Conservation (phyloP, 495 filamentous ascomycete species). For the Podospora anserina region DNA sequence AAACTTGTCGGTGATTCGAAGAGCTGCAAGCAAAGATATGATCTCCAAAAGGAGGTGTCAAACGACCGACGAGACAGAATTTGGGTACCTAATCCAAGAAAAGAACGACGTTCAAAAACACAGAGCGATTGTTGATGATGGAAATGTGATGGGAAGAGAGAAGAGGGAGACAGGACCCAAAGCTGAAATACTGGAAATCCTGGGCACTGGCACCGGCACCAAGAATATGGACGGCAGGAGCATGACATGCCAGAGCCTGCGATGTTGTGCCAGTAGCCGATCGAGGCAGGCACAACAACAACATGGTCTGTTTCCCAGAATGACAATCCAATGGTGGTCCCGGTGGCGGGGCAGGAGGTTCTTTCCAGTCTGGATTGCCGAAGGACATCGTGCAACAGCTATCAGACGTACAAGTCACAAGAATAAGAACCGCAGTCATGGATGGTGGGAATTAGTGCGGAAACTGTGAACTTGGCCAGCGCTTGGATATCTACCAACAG, state of each 20-base stretch:
- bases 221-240: not conserved
- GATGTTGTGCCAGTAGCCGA: not conserved
- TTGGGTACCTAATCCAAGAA: conserved; percentile 31
- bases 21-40: conserved; percentile 28
- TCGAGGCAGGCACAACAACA: not conserved
- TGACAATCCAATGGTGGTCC: not conserved
- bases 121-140: conserved; percentile 19
- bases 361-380: not conserved
- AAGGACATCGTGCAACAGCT: not conserved
- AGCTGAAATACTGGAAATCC: not conserved
- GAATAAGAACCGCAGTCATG: not conserved
- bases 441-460: not conserved
- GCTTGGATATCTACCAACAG: not conserved
- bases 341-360: not conserved
- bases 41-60: conserved; percentile 29
- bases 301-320: not conserved
- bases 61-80: conserved; percentile 25
- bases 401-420: not conserved
- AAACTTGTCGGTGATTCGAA: not conserved
- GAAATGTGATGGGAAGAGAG: conserved; percentile 14
- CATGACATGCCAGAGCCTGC: not conserved
- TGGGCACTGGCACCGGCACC: not conserved
- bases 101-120: conserved; percentile 29
- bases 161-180: not conserved
- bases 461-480: not conserved